Evolutionary conservation across 192 early-diverging fungal species (phyloP).

Genomic region (Coemansia nantahalensis): DNA sequence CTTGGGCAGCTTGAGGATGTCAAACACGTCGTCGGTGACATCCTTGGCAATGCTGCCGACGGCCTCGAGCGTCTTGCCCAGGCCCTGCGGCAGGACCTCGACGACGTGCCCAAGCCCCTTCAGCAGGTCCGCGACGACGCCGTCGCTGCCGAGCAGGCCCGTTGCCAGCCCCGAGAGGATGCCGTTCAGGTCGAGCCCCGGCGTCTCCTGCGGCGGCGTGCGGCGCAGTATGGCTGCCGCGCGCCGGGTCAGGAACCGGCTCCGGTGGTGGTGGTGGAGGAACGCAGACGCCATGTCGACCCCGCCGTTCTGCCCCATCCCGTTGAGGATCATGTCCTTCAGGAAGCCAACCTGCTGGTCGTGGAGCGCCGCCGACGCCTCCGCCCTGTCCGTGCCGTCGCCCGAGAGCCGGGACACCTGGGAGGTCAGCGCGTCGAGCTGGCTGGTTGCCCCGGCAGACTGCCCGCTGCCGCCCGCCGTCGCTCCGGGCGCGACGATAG

Average conservation of each 20-base stretch:
- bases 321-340: constrained; percentile 42
- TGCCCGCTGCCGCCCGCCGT: constrained; percentile 18
- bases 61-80: constrained; percentile 46
- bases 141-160: constrained; percentile 39
- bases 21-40: constrained; percentile 35
- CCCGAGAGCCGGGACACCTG: constrained; percentile 42
- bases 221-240: constrained; percentile 23
- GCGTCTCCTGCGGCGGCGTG: constrained; percentile 14
- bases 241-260: constrained; percentile 41
- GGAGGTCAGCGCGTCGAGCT: constrained; percentile 43
- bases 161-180: constrained; percentile 37
- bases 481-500: constrained; percentile 19
- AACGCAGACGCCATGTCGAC: constrained; percentile 31
- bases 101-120: constrained; percentile 47
- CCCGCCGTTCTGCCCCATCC: constrained; percentile 24
- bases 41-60: constrained; percentile 42
- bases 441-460: constrained; percentile 32
- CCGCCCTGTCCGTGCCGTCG: constrained; percentile 16
- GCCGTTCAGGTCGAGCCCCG: constrained; percentile 28
- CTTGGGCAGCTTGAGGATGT: constrained; percentile 47
- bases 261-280: constrained; percentile 27
- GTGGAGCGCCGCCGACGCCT: constrained; percentile 46
- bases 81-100: constrained; percentile 42
- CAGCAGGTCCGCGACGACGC: constrained; percentile 42
- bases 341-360: constrained; percentile 50